Conservation (phyloP, 768 basidiomycete genomes). For the Leucosporidium creatinivorum region DNA sequence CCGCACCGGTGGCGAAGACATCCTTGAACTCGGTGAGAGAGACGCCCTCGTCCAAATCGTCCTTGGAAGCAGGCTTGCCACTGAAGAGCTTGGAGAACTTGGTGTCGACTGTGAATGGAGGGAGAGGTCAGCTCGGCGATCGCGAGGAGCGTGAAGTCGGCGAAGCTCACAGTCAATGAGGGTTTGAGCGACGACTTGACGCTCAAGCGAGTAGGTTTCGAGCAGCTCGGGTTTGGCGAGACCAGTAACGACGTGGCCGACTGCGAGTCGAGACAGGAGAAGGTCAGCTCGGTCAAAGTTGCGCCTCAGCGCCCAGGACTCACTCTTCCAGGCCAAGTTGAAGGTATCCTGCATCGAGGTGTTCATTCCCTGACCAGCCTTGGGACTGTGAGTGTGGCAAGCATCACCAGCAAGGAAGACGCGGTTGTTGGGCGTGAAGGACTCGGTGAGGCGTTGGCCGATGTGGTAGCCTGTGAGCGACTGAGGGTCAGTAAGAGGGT, state of each 20-base stretch:
- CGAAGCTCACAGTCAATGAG: constrained; percentile 53
- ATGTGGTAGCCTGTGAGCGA: constrained; percentile 55
- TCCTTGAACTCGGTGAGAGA: constrained; percentile 34
- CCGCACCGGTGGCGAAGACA: constrained; percentile 1
- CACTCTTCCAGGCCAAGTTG: constrained; percentile 33
- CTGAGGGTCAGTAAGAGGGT: not conserved
- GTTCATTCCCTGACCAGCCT: constrained; percentile 50
- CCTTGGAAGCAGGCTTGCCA: constrained; percentile 54
- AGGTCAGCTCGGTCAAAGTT: no score
- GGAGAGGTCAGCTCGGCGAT: not conserved
- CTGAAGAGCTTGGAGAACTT: constrained; percentile 62
- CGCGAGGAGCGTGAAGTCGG: constrained; percentile 44
- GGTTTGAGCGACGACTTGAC: constrained; percentile 54
- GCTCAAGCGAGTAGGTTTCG: constrained; percentile 48
- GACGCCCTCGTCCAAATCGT: constrained; percentile 30
- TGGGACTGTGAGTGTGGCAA: constrained; percentile 39
- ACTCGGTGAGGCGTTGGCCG: constrained; percentile 65
- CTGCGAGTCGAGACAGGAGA: not conserved
- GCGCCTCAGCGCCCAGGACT: not conserved
- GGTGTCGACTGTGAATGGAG: constrained; percentile 11
- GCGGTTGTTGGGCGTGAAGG: constrained; percentile 55
- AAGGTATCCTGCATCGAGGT: constrained; percentile 35
- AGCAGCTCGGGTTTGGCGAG: constrained; percentile 34
- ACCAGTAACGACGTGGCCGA: constrained; percentile 34
- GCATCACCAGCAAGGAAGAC: constrained; percentile 67